phyloP scores from a whole-genome alignment of 305 asterid genomes.

The Fraxinus ornus region DNA sequence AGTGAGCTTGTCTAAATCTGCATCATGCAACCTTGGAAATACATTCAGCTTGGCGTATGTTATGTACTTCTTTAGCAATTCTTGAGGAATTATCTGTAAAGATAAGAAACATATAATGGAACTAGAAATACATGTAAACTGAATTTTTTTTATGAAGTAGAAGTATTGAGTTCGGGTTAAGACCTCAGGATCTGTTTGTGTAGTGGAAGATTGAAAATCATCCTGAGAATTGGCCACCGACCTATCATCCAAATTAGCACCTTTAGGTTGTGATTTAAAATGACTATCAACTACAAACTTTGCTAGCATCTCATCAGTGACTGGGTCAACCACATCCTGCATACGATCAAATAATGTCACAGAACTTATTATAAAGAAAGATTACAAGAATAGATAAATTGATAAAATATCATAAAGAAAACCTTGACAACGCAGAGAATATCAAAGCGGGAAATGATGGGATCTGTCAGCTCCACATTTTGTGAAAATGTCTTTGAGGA shows the following conservation, averaged over 20 bases:
- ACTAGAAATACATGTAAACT: conserved; percentile 3
- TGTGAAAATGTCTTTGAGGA: conserved; percentile 87
- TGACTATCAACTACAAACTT: conserved; percentile 95
- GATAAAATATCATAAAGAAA: conserved; percentile 2
- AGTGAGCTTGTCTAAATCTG: conserved; percentile 84
- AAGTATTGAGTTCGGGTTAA: conserved; percentile 20
- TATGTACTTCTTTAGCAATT: conserved; percentile 89
- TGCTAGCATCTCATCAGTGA: conserved; percentile 94
- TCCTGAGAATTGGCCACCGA: conserved; percentile 59
- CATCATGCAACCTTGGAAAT: conserved; percentile 86
- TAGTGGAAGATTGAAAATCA: conserved; percentile 40
- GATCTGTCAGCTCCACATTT: conserved; percentile 97
- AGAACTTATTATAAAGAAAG: background rate
- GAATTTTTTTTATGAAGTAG: background rate
- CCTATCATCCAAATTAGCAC: conserved; percentile 62
- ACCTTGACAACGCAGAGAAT: conserved; percentile 96
- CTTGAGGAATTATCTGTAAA: conserved; percentile 80
- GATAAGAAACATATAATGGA: conserved; percentile 2
- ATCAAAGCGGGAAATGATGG: conserved; percentile 92
- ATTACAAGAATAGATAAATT: conserved; percentile 3
- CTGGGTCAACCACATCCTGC: conserved; percentile 97
- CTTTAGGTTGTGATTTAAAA: conserved; percentile 85
- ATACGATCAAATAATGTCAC: conserved; percentile 11
- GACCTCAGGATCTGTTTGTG: conserved; percentile 74
- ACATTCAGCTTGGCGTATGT: conserved; percentile 90